These are phyloP conservation scores for Lophium mytilinum DNA, from an alignment of 495 filamentous ascomycete species.

Conservation along the genomic window DNA sequence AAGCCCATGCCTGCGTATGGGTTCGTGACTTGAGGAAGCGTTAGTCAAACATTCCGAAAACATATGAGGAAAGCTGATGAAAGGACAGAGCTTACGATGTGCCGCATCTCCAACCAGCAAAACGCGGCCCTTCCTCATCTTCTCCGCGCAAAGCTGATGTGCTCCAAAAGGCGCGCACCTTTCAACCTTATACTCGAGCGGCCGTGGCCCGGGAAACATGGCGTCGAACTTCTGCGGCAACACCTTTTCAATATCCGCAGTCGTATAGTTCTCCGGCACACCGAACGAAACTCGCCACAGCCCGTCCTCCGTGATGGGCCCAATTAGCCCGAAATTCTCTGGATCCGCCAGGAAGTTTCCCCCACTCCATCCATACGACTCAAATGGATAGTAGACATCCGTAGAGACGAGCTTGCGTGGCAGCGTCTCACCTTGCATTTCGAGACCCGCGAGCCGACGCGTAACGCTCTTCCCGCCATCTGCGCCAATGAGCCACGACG, in stretches of 20 bases:
- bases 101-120: conserved; percentile 11
- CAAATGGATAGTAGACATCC: conserved; percentile 1
- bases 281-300: conserved; percentile 14
- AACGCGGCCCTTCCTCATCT: conserved; percentile 11
- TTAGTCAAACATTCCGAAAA: not conserved
- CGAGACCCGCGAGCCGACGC: not conserved
- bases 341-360: not conserved
- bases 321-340: not conserved
- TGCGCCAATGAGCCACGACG: conserved; percentile 8
- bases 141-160: conserved; percentile 11
- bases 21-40: conserved; percentile 4
- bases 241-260: conserved; percentile 5
- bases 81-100: conserved; percentile 5
- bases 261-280: not conserved
- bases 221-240: conserved; percentile 5
- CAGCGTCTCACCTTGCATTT: conserved; percentile 4
- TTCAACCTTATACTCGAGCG: conserved; percentile 6
- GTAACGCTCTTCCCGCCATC: conserved; percentile 6
- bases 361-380: not conserved
- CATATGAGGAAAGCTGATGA: not conserved
- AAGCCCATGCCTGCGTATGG: conserved; percentile 21
- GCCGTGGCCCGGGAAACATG: not conserved
- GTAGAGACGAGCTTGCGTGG: conserved; percentile 8
- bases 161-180: conserved; percentile 14
- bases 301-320: not conserved